Evolutionary conservation across 768 basidiomycete species (phyloP).

Genomic region (Lentinula aciculospora): DNA sequence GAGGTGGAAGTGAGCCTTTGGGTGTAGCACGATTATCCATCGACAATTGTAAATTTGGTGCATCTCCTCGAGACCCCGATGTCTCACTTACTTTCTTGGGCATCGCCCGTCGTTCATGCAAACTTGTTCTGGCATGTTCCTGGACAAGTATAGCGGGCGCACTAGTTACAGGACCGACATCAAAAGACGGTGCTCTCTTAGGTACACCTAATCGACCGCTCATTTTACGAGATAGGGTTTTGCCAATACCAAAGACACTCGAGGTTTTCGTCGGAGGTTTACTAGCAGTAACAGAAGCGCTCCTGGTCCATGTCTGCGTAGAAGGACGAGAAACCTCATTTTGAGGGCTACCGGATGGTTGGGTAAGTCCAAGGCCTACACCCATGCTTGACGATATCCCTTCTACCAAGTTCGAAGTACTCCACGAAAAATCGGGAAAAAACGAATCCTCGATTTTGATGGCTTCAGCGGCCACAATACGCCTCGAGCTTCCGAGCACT

Average conservation of each 20-base stretch:
- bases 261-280: background rate
- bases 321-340: background rate
- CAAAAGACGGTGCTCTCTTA: background rate
- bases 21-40: slow-evolving; percentile 21
- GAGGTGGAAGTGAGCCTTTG: background rate
- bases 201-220: slow-evolving; percentile 25
- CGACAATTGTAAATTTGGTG: slow-evolving; percentile 21
- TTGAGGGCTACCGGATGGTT: background rate
- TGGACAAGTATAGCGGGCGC: background rate
- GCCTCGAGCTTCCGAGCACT: slow-evolving; percentile 42
- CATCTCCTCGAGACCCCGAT: background rate
- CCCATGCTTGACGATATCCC: slow-evolving; percentile 10
- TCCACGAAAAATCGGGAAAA: slow-evolving; percentile 6
- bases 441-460: slow-evolving; percentile 32
- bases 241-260: slow-evolving; percentile 8
- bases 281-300: background rate
- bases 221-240: slow-evolving; percentile 28
- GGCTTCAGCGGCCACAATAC: slow-evolving; percentile 37
- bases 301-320: background rate
- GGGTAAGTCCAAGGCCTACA: slow-evolving; percentile 5
- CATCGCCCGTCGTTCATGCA: slow-evolving; percentile 24
- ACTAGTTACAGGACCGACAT: background rate
- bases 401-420: slow-evolving; percentile 3
- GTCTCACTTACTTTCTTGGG: slow-evolving; percentile 7
- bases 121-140: slow-evolving; percentile 20